These are phyloP conservation scores for Capronia americana DNA, from an alignment of 2,329 filamentous ascomycete species.

Conservation along the genomic window DNA sequence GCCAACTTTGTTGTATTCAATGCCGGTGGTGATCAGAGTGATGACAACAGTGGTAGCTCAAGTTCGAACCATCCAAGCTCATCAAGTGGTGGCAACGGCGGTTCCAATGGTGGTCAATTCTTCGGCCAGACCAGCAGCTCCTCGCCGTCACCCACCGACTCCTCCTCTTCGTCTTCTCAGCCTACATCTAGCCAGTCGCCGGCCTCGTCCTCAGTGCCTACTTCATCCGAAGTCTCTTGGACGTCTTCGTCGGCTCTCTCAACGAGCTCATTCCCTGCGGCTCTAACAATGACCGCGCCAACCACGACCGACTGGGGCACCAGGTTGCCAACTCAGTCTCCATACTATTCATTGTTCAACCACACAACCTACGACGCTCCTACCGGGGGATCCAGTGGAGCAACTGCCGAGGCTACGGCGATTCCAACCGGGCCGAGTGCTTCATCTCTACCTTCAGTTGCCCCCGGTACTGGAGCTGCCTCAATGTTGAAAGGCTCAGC, in stretches of 20 bases:
- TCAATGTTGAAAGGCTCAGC: constrained; percentile 14
- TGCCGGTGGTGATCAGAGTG: constrained; percentile 48
- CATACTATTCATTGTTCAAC: constrained; percentile 33
- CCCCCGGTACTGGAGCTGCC: constrained; percentile 25
- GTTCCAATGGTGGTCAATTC: constrained; percentile 23
- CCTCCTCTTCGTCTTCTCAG: constrained; percentile 34
- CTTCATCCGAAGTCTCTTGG: constrained; percentile 32
- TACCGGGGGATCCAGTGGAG: constrained; percentile 8
- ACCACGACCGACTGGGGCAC: constrained; percentile 15
- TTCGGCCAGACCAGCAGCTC: constrained; percentile 16
- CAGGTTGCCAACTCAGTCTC: constrained; percentile 22
- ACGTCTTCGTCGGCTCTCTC: constrained; percentile 26
- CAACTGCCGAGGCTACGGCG: constrained; percentile 22
- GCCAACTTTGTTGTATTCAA: constrained; percentile 71
- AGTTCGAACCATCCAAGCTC: constrained; percentile 6
- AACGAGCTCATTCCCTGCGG: constrained; percentile 28
- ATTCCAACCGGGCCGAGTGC: constrained; percentile 23
- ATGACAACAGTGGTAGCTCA: constrained; percentile 19
- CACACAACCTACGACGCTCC: constrained; percentile 17
- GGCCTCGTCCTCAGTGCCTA: constrained; percentile 37
- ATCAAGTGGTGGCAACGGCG: constrained; percentile 4
- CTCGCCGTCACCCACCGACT: constrained; percentile 33
- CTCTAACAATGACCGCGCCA: constrained; percentile 8
- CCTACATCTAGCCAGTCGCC: constrained; percentile 39
- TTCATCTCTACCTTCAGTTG: constrained; percentile 21